Conservation (phyloP, 441 rosid species). For the Croton setiger region DNA sequence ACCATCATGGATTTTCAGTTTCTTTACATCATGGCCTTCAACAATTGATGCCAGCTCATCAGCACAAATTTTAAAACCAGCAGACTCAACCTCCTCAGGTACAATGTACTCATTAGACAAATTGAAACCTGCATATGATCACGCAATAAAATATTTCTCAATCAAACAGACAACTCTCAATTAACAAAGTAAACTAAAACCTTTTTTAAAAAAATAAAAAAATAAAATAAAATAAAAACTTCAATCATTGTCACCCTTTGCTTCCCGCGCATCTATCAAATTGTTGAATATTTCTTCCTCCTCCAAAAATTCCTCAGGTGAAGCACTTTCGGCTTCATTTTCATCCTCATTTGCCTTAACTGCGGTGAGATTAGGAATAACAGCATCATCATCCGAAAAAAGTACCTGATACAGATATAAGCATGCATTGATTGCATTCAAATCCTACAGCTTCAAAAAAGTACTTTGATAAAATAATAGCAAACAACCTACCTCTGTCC, state of each 20-base stretch:
- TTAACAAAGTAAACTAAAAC: too few relatives aligned
- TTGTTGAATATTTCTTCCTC: slow-evolving; percentile 91
- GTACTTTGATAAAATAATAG: slow-evolving; percentile 24
- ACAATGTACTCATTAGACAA: slow-evolving; percentile 50
- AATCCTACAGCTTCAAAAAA: slow-evolving; percentile 45
- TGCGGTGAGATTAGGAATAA: slow-evolving; percentile 52
- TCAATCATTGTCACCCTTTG: too few relatives aligned
- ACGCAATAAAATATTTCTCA: too few relatives aligned
- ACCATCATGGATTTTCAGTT: slow-evolving; percentile 69
- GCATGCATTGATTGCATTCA: slow-evolving; percentile 66
- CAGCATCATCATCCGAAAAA: slow-evolving; percentile 71
- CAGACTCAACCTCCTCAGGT: slow-evolving; percentile 65
- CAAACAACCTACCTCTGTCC: slow-evolving; percentile 70
- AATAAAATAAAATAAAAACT: too few relatives aligned
- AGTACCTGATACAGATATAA: slow-evolving; percentile 83
- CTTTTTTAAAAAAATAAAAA: too few relatives aligned
- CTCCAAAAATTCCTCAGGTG: slow-evolving; percentile 96
- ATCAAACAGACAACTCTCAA: too few relatives aligned
- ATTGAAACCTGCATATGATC: too few relatives aligned
- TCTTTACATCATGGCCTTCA: slow-evolving; percentile 70
- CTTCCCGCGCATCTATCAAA: slow-evolving; percentile 47
- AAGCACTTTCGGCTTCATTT: slow-evolving; percentile 52
- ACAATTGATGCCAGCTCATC: slow-evolving; percentile 81
- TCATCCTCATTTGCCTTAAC: slow-evolving; percentile 48
- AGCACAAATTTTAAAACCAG: slow-evolving; percentile 77